Evolutionary conservation across 164 flowering plant genomes (phyloP).

Genomic region (Magnolia changhungtana): DNA sequence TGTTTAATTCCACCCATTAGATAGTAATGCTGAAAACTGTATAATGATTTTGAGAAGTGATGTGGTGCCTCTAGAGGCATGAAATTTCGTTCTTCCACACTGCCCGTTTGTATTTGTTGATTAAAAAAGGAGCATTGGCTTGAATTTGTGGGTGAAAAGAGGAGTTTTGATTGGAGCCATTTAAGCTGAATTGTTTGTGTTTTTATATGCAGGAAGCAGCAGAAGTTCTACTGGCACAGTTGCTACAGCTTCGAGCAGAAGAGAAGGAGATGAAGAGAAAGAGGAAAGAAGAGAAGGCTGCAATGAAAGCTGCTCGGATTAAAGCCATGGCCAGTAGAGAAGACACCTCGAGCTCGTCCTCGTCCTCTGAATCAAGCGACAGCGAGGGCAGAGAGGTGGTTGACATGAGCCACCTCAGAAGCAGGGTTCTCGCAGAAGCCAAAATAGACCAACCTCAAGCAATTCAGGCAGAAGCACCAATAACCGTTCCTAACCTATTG

Average conservation of each 20-base stretch:
- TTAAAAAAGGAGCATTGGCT: too few species aligned
- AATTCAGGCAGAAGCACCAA: constrained; percentile 3
- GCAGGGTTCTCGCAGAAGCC: constrained; percentile 1
- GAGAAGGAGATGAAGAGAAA: constrained; percentile 17
- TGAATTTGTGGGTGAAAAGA: not conserved
- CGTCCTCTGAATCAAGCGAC: constrained; percentile 52
- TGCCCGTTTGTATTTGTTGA: too few species aligned
- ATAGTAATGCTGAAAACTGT: too few species aligned
- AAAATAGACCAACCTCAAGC: not conserved
- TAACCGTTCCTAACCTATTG: not conserved
- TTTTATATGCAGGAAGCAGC: constrained; percentile 21
- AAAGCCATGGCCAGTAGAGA: constrained; percentile 4
- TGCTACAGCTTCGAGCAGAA: constrained; percentile 18
- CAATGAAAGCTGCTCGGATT: constrained; percentile 11
- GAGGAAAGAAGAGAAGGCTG: constrained; percentile 22
- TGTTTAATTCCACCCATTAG: too few species aligned
- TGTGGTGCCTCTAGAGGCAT: too few species aligned
- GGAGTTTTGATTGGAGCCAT: too few species aligned
- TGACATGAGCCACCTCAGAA: constrained; percentile 33
- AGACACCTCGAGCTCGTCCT: constrained; percentile 30
- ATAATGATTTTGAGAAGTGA: too few species aligned
- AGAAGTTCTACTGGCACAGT: constrained; percentile 13
- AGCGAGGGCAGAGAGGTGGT: constrained; percentile 49
- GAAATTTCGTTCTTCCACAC: too few species aligned
- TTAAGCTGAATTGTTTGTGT: not conserved